Percentiles rank a stretch among this genome's conserved stretches.
Conservation (phyloP, 1,139 yeast species). For the Tardiomyces depauwii region DNA sequence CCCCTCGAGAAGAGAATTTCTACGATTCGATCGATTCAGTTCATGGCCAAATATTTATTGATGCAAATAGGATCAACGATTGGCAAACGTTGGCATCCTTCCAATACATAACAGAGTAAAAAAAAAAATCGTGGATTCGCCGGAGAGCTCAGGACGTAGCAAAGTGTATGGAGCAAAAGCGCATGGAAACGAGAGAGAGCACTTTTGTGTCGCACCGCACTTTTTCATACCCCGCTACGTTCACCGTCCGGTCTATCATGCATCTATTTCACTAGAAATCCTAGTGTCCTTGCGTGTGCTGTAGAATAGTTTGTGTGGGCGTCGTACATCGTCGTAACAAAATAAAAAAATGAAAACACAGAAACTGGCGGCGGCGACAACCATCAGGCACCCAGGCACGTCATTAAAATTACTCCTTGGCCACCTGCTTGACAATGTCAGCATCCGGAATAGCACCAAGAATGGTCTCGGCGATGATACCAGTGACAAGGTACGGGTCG, state of each 20-base stretch:
- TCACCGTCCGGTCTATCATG: too few relatives aligned
- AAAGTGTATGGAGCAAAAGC: too few relatives aligned
- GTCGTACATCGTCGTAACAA: not conserved
- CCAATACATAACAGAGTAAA: too few relatives aligned
- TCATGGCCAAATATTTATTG: not conserved
- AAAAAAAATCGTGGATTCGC: too few relatives aligned
- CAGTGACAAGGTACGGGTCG: constrained; percentile 97
- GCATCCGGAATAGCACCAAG: constrained; percentile 94
- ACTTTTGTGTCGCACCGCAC: too few relatives aligned
- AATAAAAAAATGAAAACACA: not conserved
- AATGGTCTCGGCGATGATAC: constrained; percentile 94
- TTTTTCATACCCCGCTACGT: too few relatives aligned
- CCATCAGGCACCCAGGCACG: too few relatives aligned
- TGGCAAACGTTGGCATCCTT: not conserved
- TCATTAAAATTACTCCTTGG: not conserved
- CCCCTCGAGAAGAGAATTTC: too few relatives aligned
- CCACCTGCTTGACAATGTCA: constrained; percentile 44
- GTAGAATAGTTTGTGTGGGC: not conserved
- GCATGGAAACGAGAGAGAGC: too few relatives aligned
- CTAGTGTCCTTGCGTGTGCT: too few relatives aligned
- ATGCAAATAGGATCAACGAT: not conserved
- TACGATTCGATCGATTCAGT: not conserved
- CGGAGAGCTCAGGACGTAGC: too few relatives aligned
- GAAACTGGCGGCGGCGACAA: not conserved
- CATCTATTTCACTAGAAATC: too few relatives aligned